Base-by-base conservation (phyloP, 305 asterid genomes). In the Striga hermonthica region DNA sequence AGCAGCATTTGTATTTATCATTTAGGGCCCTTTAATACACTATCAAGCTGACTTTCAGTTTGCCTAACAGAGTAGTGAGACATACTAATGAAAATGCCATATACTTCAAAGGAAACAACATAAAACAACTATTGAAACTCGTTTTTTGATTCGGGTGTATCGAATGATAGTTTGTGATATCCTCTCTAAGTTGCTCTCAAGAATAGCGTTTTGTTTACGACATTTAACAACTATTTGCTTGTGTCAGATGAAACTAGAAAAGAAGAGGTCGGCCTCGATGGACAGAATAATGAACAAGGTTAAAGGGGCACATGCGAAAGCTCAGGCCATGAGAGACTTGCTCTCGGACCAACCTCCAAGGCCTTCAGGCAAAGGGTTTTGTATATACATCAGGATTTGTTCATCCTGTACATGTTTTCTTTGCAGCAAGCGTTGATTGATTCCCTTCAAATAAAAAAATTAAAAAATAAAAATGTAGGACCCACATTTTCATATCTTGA, bases 221-320 rank as follows among this genome's bases (percentile, higher is more conserved):
- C 31, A 22, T 39, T 39, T 39, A 55, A 37, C 12, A 16, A 53
- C 14, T 50, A 15, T 7, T 48, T 0, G 11, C 45, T 43, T 59
- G 28, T 76, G 66, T 15, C 57, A 86, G 93, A 80, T 86, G 90
- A 82, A 84, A 69, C 82, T 86, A 22, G 94, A 88, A 67, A 88
- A 81, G 86, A 86, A 75, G 82, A 78, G 91, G 76, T 88, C 89
- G 0, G 78, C 84, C 9, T 79, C 89, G 11, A 82, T 86, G 91
- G 84, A 88, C 65, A 88, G 78, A 68, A 84, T 88, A 64, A 35
- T 70, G 70, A 80, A 79, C 78, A 80, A 75, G 83, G 81, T 85
- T 3, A 73, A 83, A 69, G 70, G 22, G 7, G 82, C 89, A 0
- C 81, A 86, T 77, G 35, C 60, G 67, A 86, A 77, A 78, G 91